Evolutionary conservation across 78 protist genomes (phyloP).

Genomic region (Protostelium mycophagum): DNA sequence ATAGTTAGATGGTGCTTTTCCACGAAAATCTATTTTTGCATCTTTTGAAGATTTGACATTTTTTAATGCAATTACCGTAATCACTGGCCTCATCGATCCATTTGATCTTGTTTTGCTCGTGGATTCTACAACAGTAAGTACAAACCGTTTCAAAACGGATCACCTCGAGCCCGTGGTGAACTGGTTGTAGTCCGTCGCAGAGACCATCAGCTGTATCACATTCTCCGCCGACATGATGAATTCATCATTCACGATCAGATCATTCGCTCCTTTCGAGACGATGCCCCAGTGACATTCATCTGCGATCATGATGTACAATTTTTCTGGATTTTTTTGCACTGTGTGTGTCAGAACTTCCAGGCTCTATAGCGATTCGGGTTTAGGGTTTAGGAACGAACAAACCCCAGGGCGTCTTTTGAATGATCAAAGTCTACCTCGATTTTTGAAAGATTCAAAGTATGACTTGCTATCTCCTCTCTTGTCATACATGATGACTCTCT

Average conservation of each 20-base stretch:
- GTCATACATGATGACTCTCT: not conserved
- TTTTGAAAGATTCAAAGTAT: not conserved
- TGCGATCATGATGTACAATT: not conserved
- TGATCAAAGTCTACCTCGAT: not conserved
- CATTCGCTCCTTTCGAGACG: not conserved
- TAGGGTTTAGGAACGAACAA: not conserved
- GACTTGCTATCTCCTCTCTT: not conserved
- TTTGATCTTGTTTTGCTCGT: no score
- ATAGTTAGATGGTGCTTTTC: no score
- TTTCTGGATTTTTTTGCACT: not conserved
- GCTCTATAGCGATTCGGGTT: no score
- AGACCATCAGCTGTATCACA: not conserved
- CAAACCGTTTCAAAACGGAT: no score
- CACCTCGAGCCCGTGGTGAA: not conserved
- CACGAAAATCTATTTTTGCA: no score
- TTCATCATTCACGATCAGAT: not conserved
- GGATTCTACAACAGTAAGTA: no score
- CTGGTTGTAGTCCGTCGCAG: not conserved
- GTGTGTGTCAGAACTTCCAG: not conserved
- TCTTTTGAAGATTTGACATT: no score
- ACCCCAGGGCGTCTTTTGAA: not conserved
- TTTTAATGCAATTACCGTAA: no score
- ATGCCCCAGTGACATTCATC: constrained; percentile 1
- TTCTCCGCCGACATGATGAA: not conserved
- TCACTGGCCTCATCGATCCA: no score